Percentiles rank a stretch among this genome's conserved stretches.
Evolutionary conservation across 179 eudicot species (phyloP).

Genomic region (Nepenthes alata): DNA sequence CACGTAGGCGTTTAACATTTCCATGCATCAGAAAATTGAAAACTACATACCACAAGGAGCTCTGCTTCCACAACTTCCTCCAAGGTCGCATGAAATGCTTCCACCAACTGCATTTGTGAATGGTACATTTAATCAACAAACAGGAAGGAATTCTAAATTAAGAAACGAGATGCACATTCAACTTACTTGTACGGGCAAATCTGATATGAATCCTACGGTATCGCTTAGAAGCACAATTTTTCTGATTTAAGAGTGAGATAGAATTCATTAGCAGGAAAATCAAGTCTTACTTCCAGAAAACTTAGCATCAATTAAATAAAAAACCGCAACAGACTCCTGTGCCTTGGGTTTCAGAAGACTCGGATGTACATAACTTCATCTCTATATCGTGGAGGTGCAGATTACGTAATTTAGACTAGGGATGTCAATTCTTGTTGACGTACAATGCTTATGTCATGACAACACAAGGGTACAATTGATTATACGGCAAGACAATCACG

Average conservation of each 20-base stretch:
- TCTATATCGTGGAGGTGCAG: too few relatives aligned
- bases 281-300: background rate
- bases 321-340: too few relatives aligned
- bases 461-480: too few relatives aligned
- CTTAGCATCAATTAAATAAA: background rate
- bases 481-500: too few relatives aligned
- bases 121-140: background rate
- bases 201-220: constrained; percentile 95
- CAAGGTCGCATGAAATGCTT: constrained; percentile 96
- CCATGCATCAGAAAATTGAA: too few relatives aligned
- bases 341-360: too few relatives aligned
- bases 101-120: constrained; percentile 47
- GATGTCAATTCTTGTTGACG: too few relatives aligned
- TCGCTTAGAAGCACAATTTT: constrained; percentile 84
- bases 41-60: constrained; percentile 66
- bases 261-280: constrained; percentile 7
- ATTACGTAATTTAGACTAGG: too few relatives aligned
- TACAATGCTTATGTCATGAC: too few relatives aligned
- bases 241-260: constrained; percentile 29
- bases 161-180: background rate
- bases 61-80: constrained; percentile 98
- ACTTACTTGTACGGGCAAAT: constrained; percentile 83
- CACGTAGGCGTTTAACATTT: too few relatives aligned
- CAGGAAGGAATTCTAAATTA: background rate
- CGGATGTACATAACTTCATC: too few relatives aligned